Conservation (phyloP, 148 eudicot species). For the Simmondsia chinensis region DNA sequence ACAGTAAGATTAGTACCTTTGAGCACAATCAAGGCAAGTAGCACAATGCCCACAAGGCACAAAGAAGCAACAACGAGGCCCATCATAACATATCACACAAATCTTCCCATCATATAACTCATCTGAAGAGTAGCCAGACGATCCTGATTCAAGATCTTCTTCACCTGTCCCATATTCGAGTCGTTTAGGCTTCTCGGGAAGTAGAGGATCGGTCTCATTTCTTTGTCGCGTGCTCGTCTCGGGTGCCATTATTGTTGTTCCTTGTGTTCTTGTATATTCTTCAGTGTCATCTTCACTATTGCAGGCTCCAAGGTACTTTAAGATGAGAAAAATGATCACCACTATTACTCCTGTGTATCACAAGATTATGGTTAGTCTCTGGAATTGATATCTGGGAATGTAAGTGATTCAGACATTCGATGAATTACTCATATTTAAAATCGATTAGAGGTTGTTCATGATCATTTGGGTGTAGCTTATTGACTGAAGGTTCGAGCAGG, state of each 20-base stretch:
- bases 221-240: neutral
- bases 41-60: conserved; percentile 51
- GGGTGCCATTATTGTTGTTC: neutral
- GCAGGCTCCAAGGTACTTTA: conserved; percentile 16
- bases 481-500: no score
- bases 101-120: conserved; percentile 39
- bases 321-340: conserved; percentile 6
- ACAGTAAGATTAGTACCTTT: no score
- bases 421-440: no score
- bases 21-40: conserved; percentile 38
- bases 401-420: no score
- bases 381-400: no score
- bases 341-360: conserved; percentile 7
- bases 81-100: conserved; percentile 43
- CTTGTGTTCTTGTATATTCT: neutral
- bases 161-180: conserved; percentile 29
- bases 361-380: no score
- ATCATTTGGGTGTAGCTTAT: no score
- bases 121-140: conserved; percentile 16
- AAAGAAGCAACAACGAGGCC: conserved; percentile 30
- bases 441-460: no score
- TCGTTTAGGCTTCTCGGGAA: conserved; percentile 13
- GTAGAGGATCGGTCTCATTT: conserved; percentile 18
- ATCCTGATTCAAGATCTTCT: conserved; percentile 26
- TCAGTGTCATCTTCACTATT: neutral